Evolutionary conservation across 805 yeast genomes (phyloP), one percentile per base, ranked within the genome.

Genomic region (Kuraishia piskuri): DNA sequence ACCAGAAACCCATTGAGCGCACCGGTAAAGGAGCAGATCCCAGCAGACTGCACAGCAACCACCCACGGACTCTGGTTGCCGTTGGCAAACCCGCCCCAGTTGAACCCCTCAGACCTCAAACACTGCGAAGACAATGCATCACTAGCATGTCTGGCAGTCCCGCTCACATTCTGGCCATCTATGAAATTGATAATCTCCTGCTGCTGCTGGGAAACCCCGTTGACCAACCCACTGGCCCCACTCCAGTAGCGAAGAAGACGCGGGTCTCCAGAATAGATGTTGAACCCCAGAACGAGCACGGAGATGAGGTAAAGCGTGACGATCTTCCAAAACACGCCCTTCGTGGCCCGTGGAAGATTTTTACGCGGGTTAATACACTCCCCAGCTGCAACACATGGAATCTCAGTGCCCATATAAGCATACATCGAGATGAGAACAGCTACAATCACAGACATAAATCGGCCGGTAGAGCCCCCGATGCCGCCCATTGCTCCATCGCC

Each of bases 321-420:
- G 58, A 77, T 67, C 54, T 80, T 63, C 53, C 68, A 61, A 50
- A 74, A 75, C 19, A 76, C 79, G 58, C 73, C 77, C 53, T 72
- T 75, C 59, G 65, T 76, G 22, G 80, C 80, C 9, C 72, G 66
- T 14, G 79, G 79, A 51, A 77, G 65, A 9, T 74, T 68, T 50
- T 73, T 75, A 53, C 80, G 65, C 24, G 81, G 81, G 58, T 77
- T 75, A 48, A 69, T 63, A 17, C 73, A 69, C 59, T 77, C 81
- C 52, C 79, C 73, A 23, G 80, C 80, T n/a, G 74, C 74, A 63
- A 72, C 64, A 2, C 78, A 83, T 8, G 86, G 86, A 61, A 82
- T 78, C 57, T 84, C 90, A 2, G 86, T 82, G 0, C 90, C 90
- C 51, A 83, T 76, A 59, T 80, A 85, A 0, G 90, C 83, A 63